A percentile compares a stretch with the other conserved stretches of the same genome.
These are phyloP conservation scores for Lyophyllum semitale DNA, from an alignment of 768 basidiomycete species.

Conservation along the genomic window DNA sequence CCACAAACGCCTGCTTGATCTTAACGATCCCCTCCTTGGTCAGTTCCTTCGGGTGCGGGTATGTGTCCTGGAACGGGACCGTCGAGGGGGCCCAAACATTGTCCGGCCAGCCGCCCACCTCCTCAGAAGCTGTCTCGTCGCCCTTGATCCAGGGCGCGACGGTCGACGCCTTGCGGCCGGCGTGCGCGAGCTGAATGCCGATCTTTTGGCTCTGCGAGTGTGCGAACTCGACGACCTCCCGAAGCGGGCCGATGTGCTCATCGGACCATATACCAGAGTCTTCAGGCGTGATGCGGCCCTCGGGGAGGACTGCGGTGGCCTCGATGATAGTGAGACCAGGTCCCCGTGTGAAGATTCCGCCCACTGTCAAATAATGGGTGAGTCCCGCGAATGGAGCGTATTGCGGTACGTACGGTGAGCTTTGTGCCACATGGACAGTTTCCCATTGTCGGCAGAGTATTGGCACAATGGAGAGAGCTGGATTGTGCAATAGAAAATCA, in stretches of 20 bases:
- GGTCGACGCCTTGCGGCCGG: conserved; percentile 72
- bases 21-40: conserved; percentile 56
- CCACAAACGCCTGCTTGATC: conserved; percentile 58
- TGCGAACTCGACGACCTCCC: conserved; percentile 67
- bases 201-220: conserved; percentile 71
- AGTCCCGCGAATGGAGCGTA: background rate
- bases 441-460: conserved; percentile 58
- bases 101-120: conserved; percentile 50
- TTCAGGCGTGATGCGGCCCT: conserved; percentile 67
- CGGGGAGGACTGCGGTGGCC: conserved; percentile 60
- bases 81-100: conserved; percentile 60
- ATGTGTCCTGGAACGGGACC: conserved; percentile 43
- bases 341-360: conserved; percentile 51
- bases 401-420: conserved; percentile 54
- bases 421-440: conserved; percentile 54
- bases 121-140: conserved; percentile 34
- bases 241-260: conserved; percentile 46
- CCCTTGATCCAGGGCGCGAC: conserved; percentile 59
- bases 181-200: conserved; percentile 75
- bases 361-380: conserved; percentile 35
- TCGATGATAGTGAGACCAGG: conserved; percentile 65
- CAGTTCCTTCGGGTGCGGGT: conserved; percentile 57
- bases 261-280: conserved; percentile 69
- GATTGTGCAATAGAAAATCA: no score
- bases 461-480: conserved; percentile 61